Base-by-base conservation (phyloP, 352 stramenopile species). In the Pythium volutum region DNA sequence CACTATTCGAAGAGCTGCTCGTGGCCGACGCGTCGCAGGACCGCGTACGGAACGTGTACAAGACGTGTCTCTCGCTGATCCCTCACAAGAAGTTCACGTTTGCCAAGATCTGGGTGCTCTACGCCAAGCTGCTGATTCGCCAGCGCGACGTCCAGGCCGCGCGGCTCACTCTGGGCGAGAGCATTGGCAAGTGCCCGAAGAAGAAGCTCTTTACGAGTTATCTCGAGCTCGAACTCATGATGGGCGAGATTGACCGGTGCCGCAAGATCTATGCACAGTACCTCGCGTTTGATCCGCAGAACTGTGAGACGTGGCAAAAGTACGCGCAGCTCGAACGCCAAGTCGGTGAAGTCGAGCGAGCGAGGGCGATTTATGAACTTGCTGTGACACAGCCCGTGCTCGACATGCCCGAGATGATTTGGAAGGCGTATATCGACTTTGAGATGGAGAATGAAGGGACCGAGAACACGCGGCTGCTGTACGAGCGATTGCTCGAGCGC, bases 351-450 rank as follows among this genome's bases (percentile, higher is more conserved):
- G 84, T 81, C 2, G 93, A 98, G 56, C 87, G 96, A 52, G 81
- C 89, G 2, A 77, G 96, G 15, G 97, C 95, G 10, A 97, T 99
- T 33, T 99, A 96, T 67, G 97, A 99, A 76, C 76, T 99, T 11
- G 97, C 96, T 16, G 82, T 99, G 50, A 79, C 86, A 36, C 97
- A 99, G 74, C 71, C 90, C 2, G 83, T 96, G 45, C 77, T 99
- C 20, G 97, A 99, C 69, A 99, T 98, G 93, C 97, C 97, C 16
- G 97, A 99, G 75, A 90, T 98, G 61, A 87, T 99, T 49, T 99
- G 97, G 97, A 99, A 99, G 69, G 84, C 88, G 46, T 99, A 98
- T 71, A 99, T 99, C 63, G 97, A 99, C 74, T 98, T 99, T 76
- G 97, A 99, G 82, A 98, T 98, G 26, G 73, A 91, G 54, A 83